phyloP scores from a whole-genome alignment of 169 alveolate species.

The Plasmodium berghei region DNA sequence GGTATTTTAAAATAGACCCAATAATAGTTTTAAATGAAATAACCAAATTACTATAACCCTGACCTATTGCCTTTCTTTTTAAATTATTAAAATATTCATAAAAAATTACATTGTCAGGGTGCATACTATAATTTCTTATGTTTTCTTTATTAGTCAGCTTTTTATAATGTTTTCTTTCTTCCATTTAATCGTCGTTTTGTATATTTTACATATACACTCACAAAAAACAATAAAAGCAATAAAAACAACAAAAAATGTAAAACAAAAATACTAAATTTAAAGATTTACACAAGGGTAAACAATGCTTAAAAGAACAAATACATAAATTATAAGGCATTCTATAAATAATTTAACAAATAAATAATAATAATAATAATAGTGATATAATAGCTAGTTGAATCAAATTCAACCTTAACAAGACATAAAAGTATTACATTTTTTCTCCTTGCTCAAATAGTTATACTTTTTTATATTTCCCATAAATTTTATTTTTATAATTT shows the following conservation, averaged over 20 bases:
- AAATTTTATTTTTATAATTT: neutral
- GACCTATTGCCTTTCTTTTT: constrained; percentile 62
- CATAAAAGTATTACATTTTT: neutral
- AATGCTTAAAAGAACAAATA: no score
- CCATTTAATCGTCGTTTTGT: constrained; percentile 22
- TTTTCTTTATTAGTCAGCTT: constrained; percentile 10
- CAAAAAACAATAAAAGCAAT: neutral
- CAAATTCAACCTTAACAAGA: constrained; percentile 1
- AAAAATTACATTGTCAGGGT: constrained; percentile 59
- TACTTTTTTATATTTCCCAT: neutral
- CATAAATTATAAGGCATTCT: no score
- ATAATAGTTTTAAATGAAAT: constrained; percentile 75
- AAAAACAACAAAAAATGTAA: neutral
- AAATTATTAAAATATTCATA: constrained; percentile 64
- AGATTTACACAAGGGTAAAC: neutral
- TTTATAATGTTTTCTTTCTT: constrained; percentile 3
- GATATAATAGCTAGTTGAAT: neutral
- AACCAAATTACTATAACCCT: constrained; percentile 58
- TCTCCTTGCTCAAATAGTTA: neutral
- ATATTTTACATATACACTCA: neutral
- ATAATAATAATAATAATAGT: no score
- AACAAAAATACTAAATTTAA: neutral
- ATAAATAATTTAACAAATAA: no score
- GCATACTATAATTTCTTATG: constrained; percentile 53
- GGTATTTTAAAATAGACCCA: constrained; percentile 78